Base-by-base conservation (phyloP, 2,329 filamentous ascomycete species). In the Gremmenia infestans region DNA sequence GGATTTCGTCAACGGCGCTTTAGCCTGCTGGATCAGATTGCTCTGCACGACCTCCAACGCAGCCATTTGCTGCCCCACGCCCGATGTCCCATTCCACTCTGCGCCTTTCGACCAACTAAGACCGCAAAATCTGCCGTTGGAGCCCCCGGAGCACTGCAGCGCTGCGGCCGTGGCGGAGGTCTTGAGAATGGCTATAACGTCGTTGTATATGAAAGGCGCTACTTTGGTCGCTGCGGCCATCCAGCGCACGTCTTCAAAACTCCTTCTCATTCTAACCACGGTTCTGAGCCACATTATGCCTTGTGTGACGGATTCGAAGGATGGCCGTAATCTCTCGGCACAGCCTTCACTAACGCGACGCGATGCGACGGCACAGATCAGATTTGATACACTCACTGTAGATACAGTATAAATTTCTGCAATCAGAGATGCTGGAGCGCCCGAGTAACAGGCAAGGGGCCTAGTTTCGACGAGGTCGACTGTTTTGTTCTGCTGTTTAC, bases 21-120 rank as follows among this genome's bases (percentile, higher is more conserved):
- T 54, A 8, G 72, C 72, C 6, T 75, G 59, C 39, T 74, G 63
- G 50, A 87, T 79, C 68, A 86, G 75, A 63, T 82, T 85, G 37
- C 79, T 78, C 47, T 88, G 77, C 6, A 86, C 78, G 8, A 87
- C 76, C 63, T 88, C 83, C 68, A 88, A 73, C 5, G 81, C 83
- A 0, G 81, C 77, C 85, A 89, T 88, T 70, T 88, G 85, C 68
- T 88, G 83, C 8, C 86, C 86, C 2, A 88, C 79, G 7, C 85
- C 85, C 6, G 75, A 79, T 2, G 74, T 74, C 25, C 81, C 81
- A 67, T 87, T 83, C 71, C 79, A 87, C 12, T 71, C 71, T 0
- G 71, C 73, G 17, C 70, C 73, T 56, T 78, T 75, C 45, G 77
- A 77, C 82, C 83, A 87, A 57, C 78, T 78, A 53, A 83, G 67